phyloP scores from a whole-genome alignment of 2,329 filamentous ascomycete genomes.

The Fusarium papillatum region DNA sequence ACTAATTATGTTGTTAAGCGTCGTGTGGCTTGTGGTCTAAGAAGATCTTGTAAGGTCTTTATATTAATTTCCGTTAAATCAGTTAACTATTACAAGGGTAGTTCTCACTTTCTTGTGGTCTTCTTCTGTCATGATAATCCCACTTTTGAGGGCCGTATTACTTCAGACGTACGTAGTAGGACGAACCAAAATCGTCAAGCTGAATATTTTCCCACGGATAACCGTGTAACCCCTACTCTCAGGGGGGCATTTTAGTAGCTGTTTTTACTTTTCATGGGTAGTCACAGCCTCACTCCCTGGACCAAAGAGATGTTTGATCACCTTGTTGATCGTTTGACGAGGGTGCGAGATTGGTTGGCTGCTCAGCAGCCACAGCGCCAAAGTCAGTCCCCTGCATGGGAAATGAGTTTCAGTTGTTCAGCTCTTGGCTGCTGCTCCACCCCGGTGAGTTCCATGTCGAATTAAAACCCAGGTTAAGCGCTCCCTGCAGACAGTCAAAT shows the following conservation, averaged over 20 bases:
- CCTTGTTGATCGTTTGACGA: neutral
- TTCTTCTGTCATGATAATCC: neutral
- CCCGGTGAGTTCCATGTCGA: neutral
- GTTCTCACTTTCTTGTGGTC: neutral
- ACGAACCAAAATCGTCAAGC: neutral
- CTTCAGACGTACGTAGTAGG: neutral
- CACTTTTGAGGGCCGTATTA: neutral
- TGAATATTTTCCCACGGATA: neutral
- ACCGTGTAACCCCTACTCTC: neutral
- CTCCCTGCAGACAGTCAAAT: neutral
- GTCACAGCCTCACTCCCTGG: neutral
- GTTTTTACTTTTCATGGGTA: neutral
- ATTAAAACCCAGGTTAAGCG: neutral
- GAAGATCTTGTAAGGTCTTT: neutral
- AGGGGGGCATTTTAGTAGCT: neutral
- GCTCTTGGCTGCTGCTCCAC: neutral
- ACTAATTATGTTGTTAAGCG: neutral
- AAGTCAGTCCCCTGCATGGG: neutral
- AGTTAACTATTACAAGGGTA: neutral
- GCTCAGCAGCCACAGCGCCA: neutral
- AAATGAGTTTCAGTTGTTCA: neutral
- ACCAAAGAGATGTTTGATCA: neutral
- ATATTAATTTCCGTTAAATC: neutral
- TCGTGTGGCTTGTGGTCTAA: neutral
- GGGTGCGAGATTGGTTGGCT: neutral